These are phyloP conservation scores for Sphagnurus paluster DNA, from an alignment of 1,284 basidiomycete genomes.

Conservation along the genomic window DNA sequence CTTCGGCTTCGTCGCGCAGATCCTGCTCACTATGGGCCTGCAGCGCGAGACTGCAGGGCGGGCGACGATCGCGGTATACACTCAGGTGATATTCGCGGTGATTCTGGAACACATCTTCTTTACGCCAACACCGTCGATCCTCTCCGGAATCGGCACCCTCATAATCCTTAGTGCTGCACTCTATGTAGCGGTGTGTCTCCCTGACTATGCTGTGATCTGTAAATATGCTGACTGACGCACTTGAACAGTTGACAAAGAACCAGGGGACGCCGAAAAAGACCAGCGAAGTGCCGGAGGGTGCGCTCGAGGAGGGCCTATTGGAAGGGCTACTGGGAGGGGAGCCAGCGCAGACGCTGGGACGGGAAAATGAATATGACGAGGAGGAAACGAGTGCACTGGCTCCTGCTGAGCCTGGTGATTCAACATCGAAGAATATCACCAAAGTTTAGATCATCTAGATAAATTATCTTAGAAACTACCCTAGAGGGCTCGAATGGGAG, in stretches of 20 bases:
- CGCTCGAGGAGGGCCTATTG: constrained; percentile 12
- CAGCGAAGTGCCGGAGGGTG: constrained; percentile 3
- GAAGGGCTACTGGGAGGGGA: neutral
- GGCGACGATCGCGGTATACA: constrained; percentile 61
- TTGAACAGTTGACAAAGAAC: constrained; percentile 10
- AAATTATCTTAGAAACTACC: too few relatives aligned
- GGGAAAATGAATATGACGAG: too few relatives aligned
- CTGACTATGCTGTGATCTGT: neutral
- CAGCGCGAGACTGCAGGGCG: constrained; percentile 66
- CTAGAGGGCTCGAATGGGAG: too few relatives aligned
- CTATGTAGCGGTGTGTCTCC: constrained; percentile 55
- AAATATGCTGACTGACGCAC: neutral
- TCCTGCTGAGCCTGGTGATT: too few relatives aligned
- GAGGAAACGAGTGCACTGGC: neutral
- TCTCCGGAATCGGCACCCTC: constrained; percentile 55
- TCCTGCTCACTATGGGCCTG: constrained; percentile 61
- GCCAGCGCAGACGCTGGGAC: neutral
- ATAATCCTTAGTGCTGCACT: constrained; percentile 62
- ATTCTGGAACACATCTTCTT: constrained; percentile 64
- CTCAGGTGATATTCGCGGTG: constrained; percentile 62
- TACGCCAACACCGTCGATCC: constrained; percentile 46
- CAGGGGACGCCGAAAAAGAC: constrained; percentile 2
- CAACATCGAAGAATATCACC: too few relatives aligned
- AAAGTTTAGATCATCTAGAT: too few relatives aligned
- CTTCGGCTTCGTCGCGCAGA: constrained; percentile 62